Conservation (phyloP, 495 filamentous ascomycete genomes). For the Glonium stellatum region DNA sequence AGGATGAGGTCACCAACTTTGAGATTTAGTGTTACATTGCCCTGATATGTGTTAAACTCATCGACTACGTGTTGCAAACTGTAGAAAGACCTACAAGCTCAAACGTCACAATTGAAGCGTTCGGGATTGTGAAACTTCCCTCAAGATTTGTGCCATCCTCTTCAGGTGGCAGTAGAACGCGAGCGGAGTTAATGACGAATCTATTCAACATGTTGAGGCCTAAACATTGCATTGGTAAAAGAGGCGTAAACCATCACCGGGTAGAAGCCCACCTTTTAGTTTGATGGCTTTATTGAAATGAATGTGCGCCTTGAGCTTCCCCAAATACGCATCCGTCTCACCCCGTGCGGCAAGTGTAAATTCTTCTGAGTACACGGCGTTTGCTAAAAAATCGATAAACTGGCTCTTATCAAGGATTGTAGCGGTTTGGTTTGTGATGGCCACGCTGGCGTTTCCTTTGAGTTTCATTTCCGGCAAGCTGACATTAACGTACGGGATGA, state of each 20-base stretch:
- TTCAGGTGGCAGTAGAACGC: slow-evolving; percentile 1
- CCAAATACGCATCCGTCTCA: neutral
- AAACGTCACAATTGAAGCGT: slow-evolving; percentile 43
- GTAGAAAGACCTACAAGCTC: slow-evolving; percentile 44
- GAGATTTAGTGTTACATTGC: neutral
- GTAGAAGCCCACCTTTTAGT: neutral
- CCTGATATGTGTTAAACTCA: neutral
- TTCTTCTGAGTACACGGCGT: neutral
- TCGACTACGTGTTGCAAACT: neutral
- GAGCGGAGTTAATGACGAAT: neutral
- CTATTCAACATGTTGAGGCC: neutral
- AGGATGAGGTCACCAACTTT: neutral
- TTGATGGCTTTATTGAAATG: neutral
- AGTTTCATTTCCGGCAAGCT: slow-evolving; percentile 35
- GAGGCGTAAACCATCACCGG: neutral
- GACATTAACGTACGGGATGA: slow-evolving; percentile 36
- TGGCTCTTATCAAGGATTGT: slow-evolving; percentile 32
- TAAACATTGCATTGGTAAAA: neutral
- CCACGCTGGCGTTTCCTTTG: slow-evolving; percentile 35
- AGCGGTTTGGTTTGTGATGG: slow-evolving; percentile 35
- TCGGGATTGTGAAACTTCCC: slow-evolving; percentile 38
- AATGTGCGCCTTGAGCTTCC: slow-evolving; percentile 1
- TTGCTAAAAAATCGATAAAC: neutral
- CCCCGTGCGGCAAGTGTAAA: neutral
- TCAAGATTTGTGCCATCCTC: slow-evolving; percentile 30